A percentile compares a stretch with the other conserved stretches of the same genome.
Conservation (phyloP, 805 yeast species). For the Saccharomycopsis malanga region DNA sequence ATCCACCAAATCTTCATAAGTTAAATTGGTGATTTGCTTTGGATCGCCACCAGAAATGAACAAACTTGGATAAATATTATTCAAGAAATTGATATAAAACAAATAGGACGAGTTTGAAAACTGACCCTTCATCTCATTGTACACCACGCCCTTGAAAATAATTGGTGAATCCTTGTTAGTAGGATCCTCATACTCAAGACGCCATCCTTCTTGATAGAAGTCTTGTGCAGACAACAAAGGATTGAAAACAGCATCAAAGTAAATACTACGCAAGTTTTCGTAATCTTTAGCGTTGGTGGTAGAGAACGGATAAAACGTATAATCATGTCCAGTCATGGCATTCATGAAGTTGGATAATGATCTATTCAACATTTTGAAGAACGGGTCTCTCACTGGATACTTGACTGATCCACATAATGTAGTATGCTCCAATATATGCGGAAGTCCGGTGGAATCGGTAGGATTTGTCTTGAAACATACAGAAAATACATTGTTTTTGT, state of each 20-base stretch:
- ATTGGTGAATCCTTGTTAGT: conserved; percentile 55
- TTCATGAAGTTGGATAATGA: conserved; percentile 96
- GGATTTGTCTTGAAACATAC: conserved; percentile 91
- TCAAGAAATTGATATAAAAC: conserved; percentile 78
- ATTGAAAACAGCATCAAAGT: conserved; percentile 77
- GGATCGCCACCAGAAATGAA: conserved; percentile 97
- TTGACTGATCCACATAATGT: conserved; percentile 89
- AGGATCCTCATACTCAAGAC: conserved; percentile 67
- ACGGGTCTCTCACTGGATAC: conserved; percentile 94
- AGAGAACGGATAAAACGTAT: conserved; percentile 92
- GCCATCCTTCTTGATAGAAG: conserved; percentile 96
- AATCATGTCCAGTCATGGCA: conserved; percentile 97
- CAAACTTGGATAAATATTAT: conserved; percentile 74
- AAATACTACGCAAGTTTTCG: conserved; percentile 77
- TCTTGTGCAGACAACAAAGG: conserved; percentile 76
- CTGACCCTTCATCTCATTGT: conserved; percentile 98
- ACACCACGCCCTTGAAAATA: conserved; percentile 89
- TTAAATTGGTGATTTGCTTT: conserved; percentile 59
- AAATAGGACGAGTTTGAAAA: conserved; percentile 81
- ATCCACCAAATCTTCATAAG: conserved; percentile 66
- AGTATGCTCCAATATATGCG: conserved; percentile 94
- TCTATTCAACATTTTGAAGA: conserved; percentile 92
- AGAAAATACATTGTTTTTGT: conserved; percentile 80
- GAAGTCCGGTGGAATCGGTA: conserved; percentile 91
- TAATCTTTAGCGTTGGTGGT: conserved; percentile 84